phyloP scores from a whole-genome alignment of 192 early-diverging fungal genomes.

The Ambispora gerdemannii region DNA sequence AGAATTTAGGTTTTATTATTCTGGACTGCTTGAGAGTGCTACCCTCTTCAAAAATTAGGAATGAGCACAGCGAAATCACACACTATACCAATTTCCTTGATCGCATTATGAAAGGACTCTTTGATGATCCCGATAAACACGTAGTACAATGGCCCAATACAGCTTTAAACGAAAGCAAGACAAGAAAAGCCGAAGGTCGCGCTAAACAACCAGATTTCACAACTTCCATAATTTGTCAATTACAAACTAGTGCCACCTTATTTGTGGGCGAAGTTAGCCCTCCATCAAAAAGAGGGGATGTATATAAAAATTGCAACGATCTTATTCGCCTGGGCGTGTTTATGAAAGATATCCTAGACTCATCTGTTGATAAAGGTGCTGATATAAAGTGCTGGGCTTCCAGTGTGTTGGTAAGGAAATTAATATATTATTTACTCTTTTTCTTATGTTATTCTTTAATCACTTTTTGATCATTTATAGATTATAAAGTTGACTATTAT shows the following conservation, averaged over 20 bases:
- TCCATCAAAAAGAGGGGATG: constrained; percentile 10
- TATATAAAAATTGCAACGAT: constrained; percentile 26
- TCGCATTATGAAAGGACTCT: constrained; percentile 12
- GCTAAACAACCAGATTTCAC: constrained; percentile 23
- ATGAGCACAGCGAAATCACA: constrained; percentile 24
- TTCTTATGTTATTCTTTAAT: neutral
- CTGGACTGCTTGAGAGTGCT: constrained; percentile 12
- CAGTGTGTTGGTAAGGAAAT: constrained; percentile 23
- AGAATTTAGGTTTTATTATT: constrained; percentile 17
- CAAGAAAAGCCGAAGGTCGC: constrained; percentile 4
- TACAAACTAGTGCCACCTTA: constrained; percentile 2
- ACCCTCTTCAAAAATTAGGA: constrained; percentile 7
- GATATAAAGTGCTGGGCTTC: constrained; percentile 25
- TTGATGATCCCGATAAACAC: constrained; percentile 21
- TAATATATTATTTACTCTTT: constrained; percentile 14
- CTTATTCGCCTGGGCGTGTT: constrained; percentile 11
- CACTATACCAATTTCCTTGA: constrained; percentile 15
- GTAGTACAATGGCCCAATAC: constrained; percentile 20
- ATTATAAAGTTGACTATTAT: constrained; percentile 22
- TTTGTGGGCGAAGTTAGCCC: constrained; percentile 16
- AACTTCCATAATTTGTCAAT: constrained; percentile 1
- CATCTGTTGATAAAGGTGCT: neutral
- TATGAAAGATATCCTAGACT: constrained; percentile 19
- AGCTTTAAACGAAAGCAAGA: constrained; percentile 23
- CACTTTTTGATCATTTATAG: neutral